These are phyloP conservation scores for Monosporascus cannonballus DNA, from an alignment of 2,329 filamentous ascomycete genomes.

Conservation along the genomic window DNA sequence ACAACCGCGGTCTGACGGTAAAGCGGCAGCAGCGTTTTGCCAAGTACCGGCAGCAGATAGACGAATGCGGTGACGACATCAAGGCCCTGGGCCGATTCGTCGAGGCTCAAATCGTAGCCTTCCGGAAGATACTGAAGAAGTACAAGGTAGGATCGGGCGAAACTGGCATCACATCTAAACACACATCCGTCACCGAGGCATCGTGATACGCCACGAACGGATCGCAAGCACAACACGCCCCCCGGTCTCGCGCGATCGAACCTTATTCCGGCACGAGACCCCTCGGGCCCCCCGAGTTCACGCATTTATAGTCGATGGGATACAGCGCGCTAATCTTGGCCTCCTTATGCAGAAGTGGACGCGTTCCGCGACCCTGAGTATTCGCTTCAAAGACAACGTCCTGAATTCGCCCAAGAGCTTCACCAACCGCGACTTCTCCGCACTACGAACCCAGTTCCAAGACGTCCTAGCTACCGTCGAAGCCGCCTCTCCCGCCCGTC, in stretches of 20 bases:
- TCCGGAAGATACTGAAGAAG: slow-evolving; percentile 80
- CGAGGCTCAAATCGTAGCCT: slow-evolving; percentile 67
- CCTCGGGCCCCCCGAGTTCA: no score
- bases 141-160: slow-evolving; percentile 52
- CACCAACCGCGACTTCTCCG: slow-evolving; percentile 56
- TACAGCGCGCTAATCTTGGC: slow-evolving; percentile 4
- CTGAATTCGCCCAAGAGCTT: slow-evolving; percentile 65
- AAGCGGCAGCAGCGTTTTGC: slow-evolving; percentile 46
- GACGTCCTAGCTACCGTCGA: slow-evolving; percentile 43
- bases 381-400: slow-evolving; percentile 61
- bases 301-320: neutral
- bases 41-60: slow-evolving; percentile 46
- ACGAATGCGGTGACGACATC: slow-evolving; percentile 64
- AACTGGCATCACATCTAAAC: slow-evolving; percentile 1
- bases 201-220: no score
- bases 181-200: neutral
- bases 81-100: slow-evolving; percentile 65
- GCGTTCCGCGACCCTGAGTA: slow-evolving; percentile 57
- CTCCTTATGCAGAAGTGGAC: slow-evolving; percentile 65
- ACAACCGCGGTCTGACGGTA: slow-evolving; percentile 29
- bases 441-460: slow-evolving; percentile 44
- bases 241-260: no score
- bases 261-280: no score
- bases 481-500: slow-evolving; percentile 34
- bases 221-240: no score